A percentile compares a stretch with the other conserved stretches of the same genome.
Evolutionary conservation across 208 protist species (phyloP).

Genomic region (Histomonas meleagridis): DNA sequence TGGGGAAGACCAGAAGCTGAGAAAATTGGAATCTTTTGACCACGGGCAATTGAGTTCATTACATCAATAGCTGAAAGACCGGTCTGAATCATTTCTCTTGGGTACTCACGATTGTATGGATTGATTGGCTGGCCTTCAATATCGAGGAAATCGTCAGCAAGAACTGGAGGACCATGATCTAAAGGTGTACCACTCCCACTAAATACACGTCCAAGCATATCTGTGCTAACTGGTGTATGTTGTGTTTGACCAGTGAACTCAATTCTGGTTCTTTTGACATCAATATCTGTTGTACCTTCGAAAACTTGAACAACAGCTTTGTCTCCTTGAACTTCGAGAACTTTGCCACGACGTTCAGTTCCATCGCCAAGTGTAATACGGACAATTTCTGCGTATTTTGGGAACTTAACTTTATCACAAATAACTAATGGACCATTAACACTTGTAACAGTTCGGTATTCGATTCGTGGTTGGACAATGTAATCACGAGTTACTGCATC

Average conservation of each 20-base stretch:
- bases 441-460: slow-evolving; percentile 92
- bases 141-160: slow-evolving; percentile 95
- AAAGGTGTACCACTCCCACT: slow-evolving; percentile 97
- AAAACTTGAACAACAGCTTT: slow-evolving; percentile 99
- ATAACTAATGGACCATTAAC: slow-evolving; percentile 99
- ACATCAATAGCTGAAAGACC: slow-evolving; percentile 99
- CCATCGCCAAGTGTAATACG: slow-evolving; percentile 88
- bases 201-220: slow-evolving; percentile 98
- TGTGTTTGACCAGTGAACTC: slow-evolving; percentile 98
- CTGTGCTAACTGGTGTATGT: slow-evolving; percentile 88
- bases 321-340: slow-evolving; percentile 90
- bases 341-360: slow-evolving; percentile 76
- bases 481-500: background rate
- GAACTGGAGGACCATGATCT: slow-evolving; percentile 72
- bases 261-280: slow-evolving; percentile 58
- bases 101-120: slow-evolving; percentile 91
- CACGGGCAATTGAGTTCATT: slow-evolving; percentile 98
- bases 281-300: slow-evolving; percentile 90
- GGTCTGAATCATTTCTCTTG: slow-evolving; percentile 99
- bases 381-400: slow-evolving; percentile 97
- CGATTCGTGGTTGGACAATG: slow-evolving; percentile 45
- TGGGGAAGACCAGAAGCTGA: slow-evolving; percentile 97
- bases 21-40: slow-evolving; percentile 99
- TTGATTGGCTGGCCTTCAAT: slow-evolving; percentile 97
- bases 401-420: slow-evolving; percentile 92